Base-by-base conservation (phyloP, 2,329 filamentous ascomycete genomes). In the Periconia sp. region DNA sequence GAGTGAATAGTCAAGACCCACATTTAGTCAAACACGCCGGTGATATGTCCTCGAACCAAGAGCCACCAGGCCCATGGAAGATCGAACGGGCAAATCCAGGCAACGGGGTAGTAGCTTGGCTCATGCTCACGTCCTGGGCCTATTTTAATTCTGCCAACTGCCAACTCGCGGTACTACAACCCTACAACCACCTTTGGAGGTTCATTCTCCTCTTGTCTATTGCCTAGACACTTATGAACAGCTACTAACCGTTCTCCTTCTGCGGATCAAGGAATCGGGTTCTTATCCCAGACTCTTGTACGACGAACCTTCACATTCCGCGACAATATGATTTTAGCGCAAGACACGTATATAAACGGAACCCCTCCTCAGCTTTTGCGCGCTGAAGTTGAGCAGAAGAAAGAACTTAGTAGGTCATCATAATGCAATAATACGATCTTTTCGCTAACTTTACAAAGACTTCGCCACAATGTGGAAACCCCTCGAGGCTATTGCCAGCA, bases 401-500 rank as follows among this genome's bases (percentile, higher is more conserved):
- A 41, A 17, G 15, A 23, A 11, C n/a, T 40, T 15, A 37, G 50
- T 48, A 44, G 35, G 27, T 30, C 20, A 47, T 19, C 37, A 18
- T 6, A 7, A 17, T 30, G 27, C 17, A 13, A 9, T 17, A 18
- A 15, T 23, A n/a, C 37, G 10, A 7, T 19, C 15, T 13, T 17
- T 20, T 31, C 10, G 30, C 35, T 48, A n/a, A 48, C 18, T 17
- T 41, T 2, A 48, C 7, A 20, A 8, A 48, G 46, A 20, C 18
- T 20, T 41, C 15, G n/a, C 33, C 8, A 48, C 33, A 19, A 18
- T 53, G 27, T 45, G 45, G 33, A 47, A 41, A 20, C 31, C 51
- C 2, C 19, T 49, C 15, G 46, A 53, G 18, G 45, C 42, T 20
- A 19, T 53, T 30, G 40, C 46, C 18, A 31, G 45, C 19, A 53